phyloP scores from a whole-genome alignment of 2,329 filamentous ascomycete species.

The Talaromyces albobiverticillius region DNA sequence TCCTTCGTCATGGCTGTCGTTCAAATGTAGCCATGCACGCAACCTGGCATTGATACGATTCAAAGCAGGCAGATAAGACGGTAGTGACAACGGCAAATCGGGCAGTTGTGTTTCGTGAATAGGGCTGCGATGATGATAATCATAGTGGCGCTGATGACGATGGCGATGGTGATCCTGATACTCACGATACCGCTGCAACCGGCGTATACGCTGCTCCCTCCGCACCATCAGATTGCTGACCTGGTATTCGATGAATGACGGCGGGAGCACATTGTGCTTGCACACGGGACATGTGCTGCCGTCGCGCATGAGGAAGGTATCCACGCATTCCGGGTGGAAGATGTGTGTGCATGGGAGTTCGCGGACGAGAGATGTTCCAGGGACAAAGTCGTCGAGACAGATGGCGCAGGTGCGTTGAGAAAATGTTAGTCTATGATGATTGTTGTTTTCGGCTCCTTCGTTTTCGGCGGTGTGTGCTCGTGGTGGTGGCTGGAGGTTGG shows the following conservation, averaged over 20 bases:
- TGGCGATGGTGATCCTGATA: neutral
- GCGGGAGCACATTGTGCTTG: constrained; percentile 76
- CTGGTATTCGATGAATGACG: constrained; percentile 60
- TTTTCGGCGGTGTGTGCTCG: neutral
- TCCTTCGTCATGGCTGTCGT: neutral
- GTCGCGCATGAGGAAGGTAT: constrained; percentile 72
- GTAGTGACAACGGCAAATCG: neutral
- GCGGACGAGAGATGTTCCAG: constrained; percentile 68
- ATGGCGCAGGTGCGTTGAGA: constrained; percentile 86
- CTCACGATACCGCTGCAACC: neutral
- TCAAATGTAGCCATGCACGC: neutral
- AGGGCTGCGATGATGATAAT: neutral
- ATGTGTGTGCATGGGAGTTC: constrained; percentile 89
- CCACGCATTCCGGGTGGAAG: constrained; percentile 89
- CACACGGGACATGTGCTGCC: constrained; percentile 90
- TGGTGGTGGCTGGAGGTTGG: neutral
- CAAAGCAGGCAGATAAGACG: neutral
- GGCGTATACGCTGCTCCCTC: constrained; percentile 68
- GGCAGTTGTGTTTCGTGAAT: neutral
- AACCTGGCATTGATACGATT: neutral
- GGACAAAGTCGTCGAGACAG: constrained; percentile 77
- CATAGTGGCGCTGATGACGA: neutral
- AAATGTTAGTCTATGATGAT: constrained; percentile 38
- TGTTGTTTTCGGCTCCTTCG: constrained; percentile 15
- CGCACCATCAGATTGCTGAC: constrained; percentile 87